These are phyloP conservation scores for Lanmaoa rubissima DNA, from an alignment of 768 basidiomycete species.

Conservation along the genomic window DNA sequence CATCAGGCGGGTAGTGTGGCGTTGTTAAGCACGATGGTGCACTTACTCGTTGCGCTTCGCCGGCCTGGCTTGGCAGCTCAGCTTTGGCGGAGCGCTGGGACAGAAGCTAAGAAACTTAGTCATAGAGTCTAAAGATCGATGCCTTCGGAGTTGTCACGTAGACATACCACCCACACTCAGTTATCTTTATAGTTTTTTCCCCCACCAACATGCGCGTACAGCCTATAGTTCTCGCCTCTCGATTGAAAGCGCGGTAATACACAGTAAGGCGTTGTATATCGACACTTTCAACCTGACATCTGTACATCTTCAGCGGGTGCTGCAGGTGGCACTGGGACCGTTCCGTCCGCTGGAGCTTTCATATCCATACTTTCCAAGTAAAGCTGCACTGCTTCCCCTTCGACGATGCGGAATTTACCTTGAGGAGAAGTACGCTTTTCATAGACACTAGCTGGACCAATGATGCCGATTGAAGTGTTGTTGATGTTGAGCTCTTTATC, in stretches of 20 bases:
- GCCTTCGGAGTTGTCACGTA: constrained; percentile 13
- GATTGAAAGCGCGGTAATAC: constrained; percentile 9
- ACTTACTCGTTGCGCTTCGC: constrained; percentile 68
- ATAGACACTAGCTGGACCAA: constrained; percentile 67
- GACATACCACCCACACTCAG: constrained; percentile 24
- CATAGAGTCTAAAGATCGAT: constrained; percentile 2
- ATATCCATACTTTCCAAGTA: constrained; percentile 79
- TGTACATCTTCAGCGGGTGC: constrained; percentile 69
- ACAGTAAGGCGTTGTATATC: constrained; percentile 17
- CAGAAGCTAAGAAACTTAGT: constrained; percentile 14
- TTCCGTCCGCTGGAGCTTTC: constrained; percentile 52
- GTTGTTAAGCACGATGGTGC: constrained; percentile 79
- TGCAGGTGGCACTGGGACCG: constrained; percentile 37
- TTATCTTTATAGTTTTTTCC: constrained; percentile 14
- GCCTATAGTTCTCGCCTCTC: not conserved
- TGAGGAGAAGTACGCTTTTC: constrained; percentile 52
- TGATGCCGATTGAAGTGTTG: constrained; percentile 94
- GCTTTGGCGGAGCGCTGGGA: constrained; percentile 49
- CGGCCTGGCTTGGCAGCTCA: constrained; percentile 65
- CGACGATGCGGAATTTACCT: constrained; percentile 82
- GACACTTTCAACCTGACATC: constrained; percentile 62
- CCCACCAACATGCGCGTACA: not conserved
- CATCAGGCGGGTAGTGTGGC: constrained; percentile 93
- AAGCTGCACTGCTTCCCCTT: constrained; percentile 71
- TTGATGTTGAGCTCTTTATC: constrained; percentile 92